Conservation (phyloP, 495 filamentous ascomycete species). For the Durotheca rogersii region DNA sequence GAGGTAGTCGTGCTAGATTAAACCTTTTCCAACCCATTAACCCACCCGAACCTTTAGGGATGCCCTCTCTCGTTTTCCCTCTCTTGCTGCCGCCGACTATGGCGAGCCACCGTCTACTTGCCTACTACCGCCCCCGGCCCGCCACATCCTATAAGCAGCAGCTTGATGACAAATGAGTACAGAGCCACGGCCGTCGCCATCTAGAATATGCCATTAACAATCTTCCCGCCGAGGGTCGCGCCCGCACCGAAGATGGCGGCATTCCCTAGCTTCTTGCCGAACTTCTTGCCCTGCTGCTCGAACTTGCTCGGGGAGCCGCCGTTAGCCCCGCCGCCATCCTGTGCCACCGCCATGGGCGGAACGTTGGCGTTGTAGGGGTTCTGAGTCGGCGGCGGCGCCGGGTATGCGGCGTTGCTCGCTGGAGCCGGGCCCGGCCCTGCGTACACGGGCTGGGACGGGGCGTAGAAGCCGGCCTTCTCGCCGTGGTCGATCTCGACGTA, state of each 20-base stretch:
- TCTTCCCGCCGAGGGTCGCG: conserved; percentile 85
- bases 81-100: no score
- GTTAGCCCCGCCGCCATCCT: conserved; percentile 20
- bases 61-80: no score
- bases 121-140: no score
- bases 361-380: conserved; percentile 54
- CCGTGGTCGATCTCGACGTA: conserved; percentile 67
- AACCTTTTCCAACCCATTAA: no score
- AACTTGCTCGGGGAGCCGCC: conserved; percentile 42
- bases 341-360: conserved; percentile 51
- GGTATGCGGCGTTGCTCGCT: conserved; percentile 27
- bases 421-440: conserved; percentile 14
- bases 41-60: no score
- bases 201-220: conserved; percentile 92
- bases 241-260: conserved; percentile 81
- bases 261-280: conserved; percentile 76
- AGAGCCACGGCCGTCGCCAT: neutral
- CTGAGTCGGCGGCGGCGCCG: conserved; percentile 39
- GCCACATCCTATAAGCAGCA: no score
- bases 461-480: conserved; percentile 37
- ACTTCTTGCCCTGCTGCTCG: conserved; percentile 64
- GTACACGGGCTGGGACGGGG: conserved; percentile 36
- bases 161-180: no score
- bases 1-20: no score
- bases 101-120: no score